Evolutionary conservation across 2,329 filamentous ascomycete genomes (phyloP), one percentile per base, ranked within the genome.

Genomic region (Verruconis gallopava): DNA sequence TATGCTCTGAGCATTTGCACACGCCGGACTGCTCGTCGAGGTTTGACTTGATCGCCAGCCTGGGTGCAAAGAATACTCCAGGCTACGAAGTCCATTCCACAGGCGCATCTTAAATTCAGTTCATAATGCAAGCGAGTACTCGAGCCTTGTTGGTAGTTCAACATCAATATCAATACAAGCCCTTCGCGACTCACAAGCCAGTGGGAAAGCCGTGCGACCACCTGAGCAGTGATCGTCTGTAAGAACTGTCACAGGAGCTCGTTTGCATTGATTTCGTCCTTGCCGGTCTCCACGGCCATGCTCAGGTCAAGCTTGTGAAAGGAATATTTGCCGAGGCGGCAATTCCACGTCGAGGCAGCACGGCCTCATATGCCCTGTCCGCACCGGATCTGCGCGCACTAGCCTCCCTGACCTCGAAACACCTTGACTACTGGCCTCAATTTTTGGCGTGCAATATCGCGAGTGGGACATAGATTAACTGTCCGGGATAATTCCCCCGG

Each of bases 401-500:
- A n/a, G 25, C 9, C n/a, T 30, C 25, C 25, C 25, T 30, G 25
- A 30, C 25, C 25, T 30, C 25, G 25, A 30, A 30, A 30, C 25
- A 30, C 25, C 6, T 30, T 30, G 25, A 30, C 25, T n/a, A n/a
- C n/a, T 30, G 25, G 25, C 25, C 25, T 30, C 25, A 30, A 9
- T n/a, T 30, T 30, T 30, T 30, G 25, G 25, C 25, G n/a, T 9
- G 9, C 6, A 30, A 9, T 9, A 9, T 9, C 25, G 25, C 25
- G 25, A 22, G 40, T 37, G 40, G 40, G 21, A 36, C 33, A 42
- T 35, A 42, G 40, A 42, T 42, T 37, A n/a, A 28, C 38, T 13
- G 40, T 1, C 40, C 18, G 19, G 40, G 40, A 42, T 42, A 20
- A 13, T 2, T 5, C 21, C 32, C 40, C 40, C 33, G 40, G 40